Evolutionary conservation across 2,329 filamentous ascomycete genomes (phyloP), one percentile per base, ranked within the genome.

Genomic region (Ascocoryne sarcoides): DNA sequence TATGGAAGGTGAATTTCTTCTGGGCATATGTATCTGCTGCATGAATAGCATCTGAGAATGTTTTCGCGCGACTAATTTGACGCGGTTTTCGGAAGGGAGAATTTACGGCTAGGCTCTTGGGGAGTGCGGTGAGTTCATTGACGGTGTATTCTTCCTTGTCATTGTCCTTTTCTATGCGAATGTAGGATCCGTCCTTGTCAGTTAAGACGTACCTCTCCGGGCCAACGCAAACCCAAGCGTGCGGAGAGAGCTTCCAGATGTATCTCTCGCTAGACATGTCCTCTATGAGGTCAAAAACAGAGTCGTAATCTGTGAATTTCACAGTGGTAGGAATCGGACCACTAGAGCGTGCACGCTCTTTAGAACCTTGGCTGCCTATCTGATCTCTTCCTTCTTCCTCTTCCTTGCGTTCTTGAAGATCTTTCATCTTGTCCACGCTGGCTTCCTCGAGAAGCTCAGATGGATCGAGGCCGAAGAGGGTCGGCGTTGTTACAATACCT

Each of bases 401-500:
- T 62, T 70, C 65, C 36, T 67, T 71, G 12, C 65, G 60, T 21
- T 68, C 60, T 39, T 72, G 72, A 4, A 80, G 62, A 12, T 65
- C 60, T 36, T 68, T 67, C 65, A 95, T 68, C 3, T 81, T 73
- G 14, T 75, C 66, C 5, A 76, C 68, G 8, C 75, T 77, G 4
- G 76, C 77, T n/a, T 74, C 70, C 16, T 82, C 67, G 3, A 96
- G 68, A 3, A 95, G 55, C 56, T 90, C 81, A 19, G 75, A 71
- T 1, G 92, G 90, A 58, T 96, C 85, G 5, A 98, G 76, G 1
- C 92, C 92, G 53, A 96, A 95, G 2, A 98, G 68, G 0, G 92
- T 95, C 0, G 92, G 90, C 0, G 86, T 88, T 0, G 88, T 93
- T 2, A 95, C 75, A 37, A 98, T 84, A 4, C 92, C 92, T 0